Evolutionary conservation across 2,329 filamentous ascomycete species (phyloP).

Genomic region (Epichloe gansuensis): DNA sequence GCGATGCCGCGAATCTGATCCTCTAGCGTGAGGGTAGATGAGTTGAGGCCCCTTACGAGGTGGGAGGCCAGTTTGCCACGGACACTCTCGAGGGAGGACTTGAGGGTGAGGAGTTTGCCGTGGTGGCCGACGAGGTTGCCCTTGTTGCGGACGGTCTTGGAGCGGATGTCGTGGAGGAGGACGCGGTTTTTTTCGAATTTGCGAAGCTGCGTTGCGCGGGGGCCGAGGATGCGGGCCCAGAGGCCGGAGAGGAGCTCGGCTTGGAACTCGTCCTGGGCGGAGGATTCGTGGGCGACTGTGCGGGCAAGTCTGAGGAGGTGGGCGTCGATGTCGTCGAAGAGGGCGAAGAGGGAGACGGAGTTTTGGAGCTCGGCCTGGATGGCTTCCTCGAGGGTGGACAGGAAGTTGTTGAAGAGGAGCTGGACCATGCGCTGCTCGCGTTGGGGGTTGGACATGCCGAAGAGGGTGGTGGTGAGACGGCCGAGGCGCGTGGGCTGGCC

Average conservation of each 20-base stretch:
- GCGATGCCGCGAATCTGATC: slow-evolving; percentile 78
- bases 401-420: slow-evolving; percentile 73
- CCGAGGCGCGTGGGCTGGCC: slow-evolving; percentile 57
- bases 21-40: slow-evolving; percentile 61
- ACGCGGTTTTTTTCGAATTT: slow-evolving; percentile 88
- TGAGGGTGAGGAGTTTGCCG: slow-evolving; percentile 67
- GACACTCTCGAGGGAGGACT: slow-evolving; percentile 76
- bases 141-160: slow-evolving; percentile 80
- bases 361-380: slow-evolving; percentile 76
- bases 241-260: slow-evolving; percentile 71
- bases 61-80: slow-evolving; percentile 75
- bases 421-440: slow-evolving; percentile 70
- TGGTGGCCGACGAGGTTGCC: slow-evolving; percentile 78
- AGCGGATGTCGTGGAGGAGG: slow-evolving; percentile 65
- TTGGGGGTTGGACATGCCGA: slow-evolving; percentile 72
- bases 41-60: slow-evolving; percentile 58
- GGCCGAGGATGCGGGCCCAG: slow-evolving; percentile 76
- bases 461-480: slow-evolving; percentile 54
- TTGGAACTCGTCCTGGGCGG: slow-evolving; percentile 67
- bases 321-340: slow-evolving; percentile 86
- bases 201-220: slow-evolving; percentile 59
- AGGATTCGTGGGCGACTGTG: slow-evolving; percentile 71
- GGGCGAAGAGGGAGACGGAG: slow-evolving; percentile 65
- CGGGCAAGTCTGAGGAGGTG: slow-evolving; percentile 84
- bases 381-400: slow-evolving; percentile 77